Percentiles rank a stretch among this genome's conserved stretches.
phyloP scores from a whole-genome alignment of 495 filamentous ascomycete genomes.

The Neurospora tetraspora region DNA sequence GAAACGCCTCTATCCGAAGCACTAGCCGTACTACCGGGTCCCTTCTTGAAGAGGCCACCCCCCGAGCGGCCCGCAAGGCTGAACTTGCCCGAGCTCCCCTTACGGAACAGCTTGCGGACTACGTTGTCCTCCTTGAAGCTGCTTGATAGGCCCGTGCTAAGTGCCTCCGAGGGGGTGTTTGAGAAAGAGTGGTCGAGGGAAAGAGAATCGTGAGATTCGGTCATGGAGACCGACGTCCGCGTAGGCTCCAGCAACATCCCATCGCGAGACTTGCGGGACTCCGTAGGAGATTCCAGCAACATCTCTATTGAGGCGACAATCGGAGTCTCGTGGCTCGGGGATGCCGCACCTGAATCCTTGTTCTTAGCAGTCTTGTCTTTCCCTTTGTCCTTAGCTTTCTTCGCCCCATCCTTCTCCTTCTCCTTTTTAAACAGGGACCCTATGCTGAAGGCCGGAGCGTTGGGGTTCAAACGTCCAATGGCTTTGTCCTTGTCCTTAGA shows the following conservation, averaged over 20 bases:
- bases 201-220: conserved; percentile 61
- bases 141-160: conserved; percentile 27
- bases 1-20: conserved; percentile 35
- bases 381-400: conserved; percentile 19
- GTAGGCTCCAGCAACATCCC: conserved; percentile 39
- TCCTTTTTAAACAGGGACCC: conserved; percentile 36
- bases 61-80: conserved; percentile 54
- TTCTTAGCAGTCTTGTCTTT: conserved; percentile 24
- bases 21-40: conserved; percentile 38
- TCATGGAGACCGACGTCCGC: conserved; percentile 44
- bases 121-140: conserved; percentile 40
- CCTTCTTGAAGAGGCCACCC: conserved; percentile 51
- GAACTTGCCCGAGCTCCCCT: conserved; percentile 73
- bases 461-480: conserved; percentile 35
- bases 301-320: conserved; percentile 11
- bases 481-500: conserved; percentile 28
- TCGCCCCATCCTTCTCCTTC: conserved; percentile 22
- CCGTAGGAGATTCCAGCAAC: conserved; percentile 43
- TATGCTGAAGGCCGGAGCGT: conserved; percentile 39
- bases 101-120: conserved; percentile 65
- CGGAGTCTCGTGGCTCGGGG: conserved; percentile 12
- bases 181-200: conserved; percentile 55
- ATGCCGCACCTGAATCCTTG: conserved; percentile 10
- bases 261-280: conserved; percentile 51
- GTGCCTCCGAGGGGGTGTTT: conserved; percentile 53